These are phyloP conservation scores for Citrus unshiu DNA, from an alignment of 345 rosid genomes.

Conservation along the genomic window DNA sequence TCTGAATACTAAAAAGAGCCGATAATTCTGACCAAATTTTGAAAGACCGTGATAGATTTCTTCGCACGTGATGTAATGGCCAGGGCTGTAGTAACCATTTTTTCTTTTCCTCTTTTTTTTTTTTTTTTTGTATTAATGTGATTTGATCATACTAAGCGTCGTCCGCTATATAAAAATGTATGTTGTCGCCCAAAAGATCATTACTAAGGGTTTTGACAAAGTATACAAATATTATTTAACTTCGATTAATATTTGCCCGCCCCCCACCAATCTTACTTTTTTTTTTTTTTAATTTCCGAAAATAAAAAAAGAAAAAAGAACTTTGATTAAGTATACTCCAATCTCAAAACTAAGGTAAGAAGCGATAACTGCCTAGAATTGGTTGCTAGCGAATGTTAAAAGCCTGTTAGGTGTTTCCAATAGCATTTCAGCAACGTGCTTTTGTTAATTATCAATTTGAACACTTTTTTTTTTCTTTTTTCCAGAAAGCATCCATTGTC, in stretches of 20 bases:
- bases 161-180: not conserved
- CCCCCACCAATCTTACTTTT: no score
- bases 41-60: not conserved
- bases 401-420: no score
- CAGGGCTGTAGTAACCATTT: not conserved
- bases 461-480: not conserved
- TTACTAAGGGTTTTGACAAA: not conserved
- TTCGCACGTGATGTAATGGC: not conserved
- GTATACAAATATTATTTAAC: not conserved
- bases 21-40: slow-evolving; percentile 10
- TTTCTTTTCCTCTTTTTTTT: accelerated
- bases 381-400: not conserved
- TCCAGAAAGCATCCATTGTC: no score
- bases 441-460: not conserved
- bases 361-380: no score
- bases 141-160: not conserved
- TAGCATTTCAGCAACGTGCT: not conserved
- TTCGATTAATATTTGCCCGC: not conserved
- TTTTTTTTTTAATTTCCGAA: no score
- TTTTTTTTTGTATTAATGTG: not conserved
- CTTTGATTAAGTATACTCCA: no score
- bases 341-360: no score
- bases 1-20: not conserved
- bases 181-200: not conserved
- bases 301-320: no score